A percentile compares a stretch with the other conserved stretches of the same genome.
phyloP scores from a whole-genome alignment of 2,329 filamentous ascomycete species.

The Ceratocystis destructans region DNA sequence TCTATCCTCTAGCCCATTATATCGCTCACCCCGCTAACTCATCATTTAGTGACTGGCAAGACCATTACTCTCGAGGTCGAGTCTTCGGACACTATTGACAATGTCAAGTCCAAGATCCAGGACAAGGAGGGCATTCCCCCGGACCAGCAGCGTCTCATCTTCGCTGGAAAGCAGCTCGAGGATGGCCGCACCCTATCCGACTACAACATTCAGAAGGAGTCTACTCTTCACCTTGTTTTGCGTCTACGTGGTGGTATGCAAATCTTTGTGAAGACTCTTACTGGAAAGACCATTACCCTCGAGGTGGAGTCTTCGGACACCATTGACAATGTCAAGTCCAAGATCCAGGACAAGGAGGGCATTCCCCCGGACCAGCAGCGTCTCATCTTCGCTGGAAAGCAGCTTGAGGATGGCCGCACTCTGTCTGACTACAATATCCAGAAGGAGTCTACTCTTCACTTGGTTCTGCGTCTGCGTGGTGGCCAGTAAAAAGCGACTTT shows the following conservation, averaged over 20 bases:
- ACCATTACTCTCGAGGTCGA: conserved; percentile 84
- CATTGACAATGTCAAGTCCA: conserved; percentile 86
- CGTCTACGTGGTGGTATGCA: conserved; percentile 66
- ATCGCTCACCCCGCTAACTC: conserved; percentile 35
- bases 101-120: conserved; percentile 87
- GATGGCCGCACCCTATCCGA: conserved; percentile 83
- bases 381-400: conserved; percentile 86
- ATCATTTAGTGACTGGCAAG: conserved; percentile 51
- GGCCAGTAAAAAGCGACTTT: conserved; percentile 28
- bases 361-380: conserved; percentile 93
- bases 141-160: conserved; percentile 87
- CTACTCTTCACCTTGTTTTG: conserved; percentile 66
- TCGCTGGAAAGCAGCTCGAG: conserved; percentile 85
- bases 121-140: conserved; percentile 90
- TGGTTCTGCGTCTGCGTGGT: conserved; percentile 66
- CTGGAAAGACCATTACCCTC: conserved; percentile 86
- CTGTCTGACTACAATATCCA: conserved; percentile 88
- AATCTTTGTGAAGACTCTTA: conserved; percentile 68
- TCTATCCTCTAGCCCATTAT: not conserved
- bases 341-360: conserved; percentile 88
- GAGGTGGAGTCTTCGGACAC: conserved; percentile 84
- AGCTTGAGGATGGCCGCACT: conserved; percentile 82
- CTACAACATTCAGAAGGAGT: conserved; percentile 95
- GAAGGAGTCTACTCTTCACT: conserved; percentile 56
- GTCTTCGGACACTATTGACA: conserved; percentile 81